phyloP scores from a whole-genome alignment of 495 filamentous ascomycete genomes.

The Penicillium coprophilum region DNA sequence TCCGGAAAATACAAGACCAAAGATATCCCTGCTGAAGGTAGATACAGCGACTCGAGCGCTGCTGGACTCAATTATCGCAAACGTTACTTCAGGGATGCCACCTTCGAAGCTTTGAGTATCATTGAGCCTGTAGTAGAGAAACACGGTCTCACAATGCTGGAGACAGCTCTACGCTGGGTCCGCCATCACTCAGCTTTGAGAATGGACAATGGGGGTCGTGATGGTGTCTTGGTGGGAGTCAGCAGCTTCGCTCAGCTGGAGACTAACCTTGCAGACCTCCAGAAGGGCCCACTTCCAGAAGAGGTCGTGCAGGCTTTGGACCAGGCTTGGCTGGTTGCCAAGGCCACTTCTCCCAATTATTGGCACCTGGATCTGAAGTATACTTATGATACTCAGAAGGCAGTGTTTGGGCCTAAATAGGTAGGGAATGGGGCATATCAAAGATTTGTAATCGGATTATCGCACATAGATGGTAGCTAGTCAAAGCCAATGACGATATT shows the following conservation, averaged over 20 bases:
- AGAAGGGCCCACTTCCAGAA: constrained; percentile 85
- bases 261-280: constrained; percentile 70
- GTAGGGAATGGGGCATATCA: not conserved
- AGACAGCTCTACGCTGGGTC: constrained; percentile 79
- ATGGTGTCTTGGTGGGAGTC: constrained; percentile 81
- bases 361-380: constrained; percentile 80
- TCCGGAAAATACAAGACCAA: constrained; percentile 77
- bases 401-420: constrained; percentile 57
- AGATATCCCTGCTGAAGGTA: constrained; percentile 66
- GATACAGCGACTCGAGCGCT: constrained; percentile 59
- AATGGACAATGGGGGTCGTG: constrained; percentile 65
- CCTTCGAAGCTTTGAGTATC: constrained; percentile 70
- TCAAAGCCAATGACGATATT: not conserved
- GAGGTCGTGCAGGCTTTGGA: constrained; percentile 80
- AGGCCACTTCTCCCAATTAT: constrained; percentile 67
- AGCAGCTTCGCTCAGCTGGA: constrained; percentile 72
- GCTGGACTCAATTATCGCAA: constrained; percentile 67
- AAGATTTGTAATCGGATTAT: too few species aligned
- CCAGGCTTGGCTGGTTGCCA: constrained; percentile 65
- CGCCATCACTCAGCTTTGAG: constrained; percentile 79
- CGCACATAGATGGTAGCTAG: not conserved
- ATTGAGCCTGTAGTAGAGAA: constrained; percentile 74
- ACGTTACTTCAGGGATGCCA: constrained; percentile 78
- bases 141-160: constrained; percentile 75
- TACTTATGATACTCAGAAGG: constrained; percentile 68